Conservation (phyloP, 768 basidiomycete species). For the Boletus reticuloceps region DNA sequence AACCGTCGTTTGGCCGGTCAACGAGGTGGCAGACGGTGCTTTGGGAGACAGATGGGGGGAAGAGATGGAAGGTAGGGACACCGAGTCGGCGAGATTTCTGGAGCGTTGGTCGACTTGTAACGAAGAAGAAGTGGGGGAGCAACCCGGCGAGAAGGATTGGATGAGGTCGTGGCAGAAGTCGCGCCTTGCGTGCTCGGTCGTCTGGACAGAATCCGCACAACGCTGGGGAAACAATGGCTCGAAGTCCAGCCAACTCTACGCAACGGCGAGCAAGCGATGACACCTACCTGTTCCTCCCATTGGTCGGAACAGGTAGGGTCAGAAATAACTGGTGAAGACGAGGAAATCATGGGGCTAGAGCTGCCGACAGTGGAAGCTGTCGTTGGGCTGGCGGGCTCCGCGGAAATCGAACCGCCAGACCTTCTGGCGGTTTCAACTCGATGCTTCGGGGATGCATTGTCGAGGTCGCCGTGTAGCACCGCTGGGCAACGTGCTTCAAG, state of each 20-base stretch:
- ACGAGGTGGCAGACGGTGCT: too few species aligned
- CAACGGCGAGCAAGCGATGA: not conserved
- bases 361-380: not conserved
- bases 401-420: not conserved
- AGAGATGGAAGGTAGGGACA: too few species aligned
- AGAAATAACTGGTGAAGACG: not conserved
- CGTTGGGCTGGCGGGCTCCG: not conserved
- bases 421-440: not conserved
- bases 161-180: constrained; percentile 9
- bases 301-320: not conserved
- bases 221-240: not conserved
- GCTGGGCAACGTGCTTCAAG: constrained; percentile 2
- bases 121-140: not conserved
- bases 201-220: not conserved
- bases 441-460: not conserved
- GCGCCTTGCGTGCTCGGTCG: constrained; percentile 3
- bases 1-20: too few species aligned
- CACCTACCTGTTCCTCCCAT: not conserved
- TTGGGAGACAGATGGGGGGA: too few species aligned
- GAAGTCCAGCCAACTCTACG: constrained; percentile 6
- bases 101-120: not conserved
- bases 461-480: constrained; percentile 2
- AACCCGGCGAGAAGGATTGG: not conserved
- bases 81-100: not conserved
- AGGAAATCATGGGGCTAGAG: too few species aligned